Evolutionary conservation across 345 rosid species (phyloP).

Genomic region (Syzygium grande): DNA sequence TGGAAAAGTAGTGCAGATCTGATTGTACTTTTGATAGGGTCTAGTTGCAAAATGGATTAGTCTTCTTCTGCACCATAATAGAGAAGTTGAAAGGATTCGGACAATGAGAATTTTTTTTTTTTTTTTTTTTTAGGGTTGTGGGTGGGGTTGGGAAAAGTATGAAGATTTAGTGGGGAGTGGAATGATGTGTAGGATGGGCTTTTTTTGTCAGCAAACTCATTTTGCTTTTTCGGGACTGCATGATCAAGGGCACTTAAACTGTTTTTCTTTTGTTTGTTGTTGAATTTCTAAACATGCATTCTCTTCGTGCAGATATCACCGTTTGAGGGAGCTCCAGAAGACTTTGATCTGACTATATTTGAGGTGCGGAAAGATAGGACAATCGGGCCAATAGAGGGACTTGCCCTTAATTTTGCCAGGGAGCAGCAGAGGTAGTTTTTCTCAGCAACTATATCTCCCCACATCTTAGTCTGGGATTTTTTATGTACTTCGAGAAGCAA

Average conservation of each 20-base stretch:
- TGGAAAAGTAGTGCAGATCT: background rate
- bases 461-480: background rate
- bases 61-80: background rate
- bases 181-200: background rate
- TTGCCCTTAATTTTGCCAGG: conserved; percentile 49
- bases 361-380: conserved; percentile 46
- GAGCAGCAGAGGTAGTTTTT: conserved; percentile 70
- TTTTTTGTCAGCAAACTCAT: background rate
- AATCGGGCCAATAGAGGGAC: conserved; percentile 47
- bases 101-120: too few species aligned
- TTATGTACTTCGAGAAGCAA: background rate
- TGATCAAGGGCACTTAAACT: background rate
- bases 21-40: background rate
- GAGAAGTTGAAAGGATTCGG: background rate
- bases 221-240: background rate
- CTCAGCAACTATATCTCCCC: background rate
- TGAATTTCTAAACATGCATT: background rate
- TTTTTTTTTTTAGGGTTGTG: background rate
- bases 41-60: background rate
- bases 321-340: conserved; percentile 75
- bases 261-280: background rate
- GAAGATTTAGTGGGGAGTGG: background rate
- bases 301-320: conserved; percentile 56
- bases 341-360: conserved; percentile 88
- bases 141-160: background rate